Conservation (phyloP, 108 stramenopile species). For the Cylindrotheca fusiformis region DNA sequence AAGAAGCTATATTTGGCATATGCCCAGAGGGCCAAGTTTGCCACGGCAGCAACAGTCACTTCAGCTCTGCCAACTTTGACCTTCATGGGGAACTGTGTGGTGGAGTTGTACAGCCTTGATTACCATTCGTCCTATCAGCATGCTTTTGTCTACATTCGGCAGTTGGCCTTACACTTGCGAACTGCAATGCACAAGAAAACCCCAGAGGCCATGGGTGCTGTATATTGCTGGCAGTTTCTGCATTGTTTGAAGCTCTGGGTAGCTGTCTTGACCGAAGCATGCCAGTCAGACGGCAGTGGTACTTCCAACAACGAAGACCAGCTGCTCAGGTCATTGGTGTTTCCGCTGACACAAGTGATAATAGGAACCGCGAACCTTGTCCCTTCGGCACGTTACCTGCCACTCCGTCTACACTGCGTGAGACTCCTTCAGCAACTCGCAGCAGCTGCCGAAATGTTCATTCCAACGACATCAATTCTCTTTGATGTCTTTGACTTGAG, state of each 20-base stretch:
- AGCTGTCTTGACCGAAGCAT: slow-evolving; percentile 82
- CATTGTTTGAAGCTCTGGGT: slow-evolving; percentile 94
- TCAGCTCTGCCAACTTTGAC: slow-evolving; percentile 76
- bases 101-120: slow-evolving; percentile 93
- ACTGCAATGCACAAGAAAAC: slow-evolving; percentile 92
- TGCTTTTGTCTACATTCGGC: slow-evolving; percentile 98
- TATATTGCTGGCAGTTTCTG: slow-evolving; percentile 96
- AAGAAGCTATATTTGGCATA: slow-evolving; percentile 92
- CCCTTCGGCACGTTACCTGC: slow-evolving; percentile 79
- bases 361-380: slow-evolving; percentile 72
- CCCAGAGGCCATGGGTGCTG: slow-evolving; percentile 66
- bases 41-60: slow-evolving; percentile 55
- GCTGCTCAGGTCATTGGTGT: slow-evolving; percentile 76
- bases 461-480: slow-evolving; percentile 86
- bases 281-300: slow-evolving; percentile 28
- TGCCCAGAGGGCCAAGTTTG: slow-evolving; percentile 89
- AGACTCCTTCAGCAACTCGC: slow-evolving; percentile 91
- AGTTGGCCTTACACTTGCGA: slow-evolving; percentile 92
- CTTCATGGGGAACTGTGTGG: slow-evolving; percentile 94
- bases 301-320: slow-evolving; percentile 53
- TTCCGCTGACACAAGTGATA: slow-evolving; percentile 89
- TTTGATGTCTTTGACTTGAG: slow-evolving; percentile 82
- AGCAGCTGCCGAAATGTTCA: slow-evolving; percentile 79
- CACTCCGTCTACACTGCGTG: slow-evolving; percentile 91
- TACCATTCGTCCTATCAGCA: slow-evolving; percentile 94